Evolutionary conservation across 2,329 filamentous ascomycete species (phyloP).

Genomic region (Monilinia polystroma): DNA sequence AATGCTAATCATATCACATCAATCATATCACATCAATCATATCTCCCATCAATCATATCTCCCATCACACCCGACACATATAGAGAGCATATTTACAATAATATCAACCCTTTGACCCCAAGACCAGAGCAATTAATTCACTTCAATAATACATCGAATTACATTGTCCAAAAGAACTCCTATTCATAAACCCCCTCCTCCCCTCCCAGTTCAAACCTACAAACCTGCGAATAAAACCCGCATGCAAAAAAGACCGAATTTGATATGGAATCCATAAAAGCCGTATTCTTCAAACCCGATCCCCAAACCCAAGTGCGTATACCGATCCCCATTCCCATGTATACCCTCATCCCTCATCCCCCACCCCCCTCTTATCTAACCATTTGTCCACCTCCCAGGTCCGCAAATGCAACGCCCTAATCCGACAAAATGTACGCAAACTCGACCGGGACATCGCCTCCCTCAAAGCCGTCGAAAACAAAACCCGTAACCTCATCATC

Average conservation of each 20-base stretch:
- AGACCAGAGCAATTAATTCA: neutral
- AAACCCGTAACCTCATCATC: slow-evolving; percentile 82
- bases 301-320: slow-evolving; percentile 80
- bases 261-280: slow-evolving; percentile 80
- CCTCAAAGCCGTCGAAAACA: slow-evolving; percentile 75
- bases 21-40: too few species aligned
- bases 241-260: neutral
- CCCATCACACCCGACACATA: too few species aligned
- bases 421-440: slow-evolving; percentile 87
- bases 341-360: neutral
- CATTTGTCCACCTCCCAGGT: slow-evolving; percentile 55
- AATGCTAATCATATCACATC: too few species aligned
- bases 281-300: slow-evolving; percentile 87
- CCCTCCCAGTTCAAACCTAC: neutral
- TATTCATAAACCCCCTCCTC: neutral
- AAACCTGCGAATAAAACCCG: neutral
- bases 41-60: too few species aligned
- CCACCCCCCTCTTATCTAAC: slow-evolving; percentile 7
- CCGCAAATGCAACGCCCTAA: slow-evolving; percentile 89
- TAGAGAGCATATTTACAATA: neutral
- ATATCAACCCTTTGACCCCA: neutral
- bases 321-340: slow-evolving; percentile 4
- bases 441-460: slow-evolving; percentile 87
- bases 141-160: neutral
- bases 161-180: too few species aligned